These are phyloP conservation scores for Tuber brumale DNA, from an alignment of 495 filamentous ascomycete genomes.

Conservation along the genomic window DNA sequence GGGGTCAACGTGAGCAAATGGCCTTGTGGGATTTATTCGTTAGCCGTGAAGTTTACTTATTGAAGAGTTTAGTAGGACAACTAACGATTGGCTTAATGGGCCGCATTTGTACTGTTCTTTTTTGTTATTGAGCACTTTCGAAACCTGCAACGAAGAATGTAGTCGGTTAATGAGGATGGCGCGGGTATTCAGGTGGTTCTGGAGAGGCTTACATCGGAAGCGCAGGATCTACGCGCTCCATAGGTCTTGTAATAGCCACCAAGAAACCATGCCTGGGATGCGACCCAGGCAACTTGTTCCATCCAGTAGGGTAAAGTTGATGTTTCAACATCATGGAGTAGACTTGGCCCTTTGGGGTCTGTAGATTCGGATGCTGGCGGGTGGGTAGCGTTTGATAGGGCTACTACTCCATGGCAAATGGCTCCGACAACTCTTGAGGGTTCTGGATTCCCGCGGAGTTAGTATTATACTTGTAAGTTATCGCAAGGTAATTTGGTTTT, in stretches of 20 bases:
- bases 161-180: background rate
- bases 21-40: slow-evolving; percentile 7
- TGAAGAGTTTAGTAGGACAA: background rate
- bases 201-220: slow-evolving; percentile 18
- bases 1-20: slow-evolving; percentile 31
- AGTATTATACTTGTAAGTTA: background rate
- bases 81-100: slow-evolving; percentile 12
- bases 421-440: slow-evolving; percentile 28
- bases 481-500: background rate
- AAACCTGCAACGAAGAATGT: slow-evolving; percentile 10
- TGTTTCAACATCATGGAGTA: slow-evolving; percentile 30
- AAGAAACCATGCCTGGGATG: slow-evolving; percentile 32
- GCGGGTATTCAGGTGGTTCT: background rate
- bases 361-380: background rate
- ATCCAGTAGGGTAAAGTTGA: slow-evolving; percentile 36
- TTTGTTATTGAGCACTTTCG: slow-evolving; percentile 14
- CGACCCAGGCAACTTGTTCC: slow-evolving; percentile 30
- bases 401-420: slow-evolving; percentile 32
- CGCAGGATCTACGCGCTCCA: slow-evolving; percentile 18
- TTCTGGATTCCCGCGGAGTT: slow-evolving; percentile 4
- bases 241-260: slow-evolving; percentile 36
- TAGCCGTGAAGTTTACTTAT: background rate
- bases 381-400: slow-evolving; percentile 25
- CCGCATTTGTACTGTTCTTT: slow-evolving; percentile 27
- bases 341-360: slow-evolving; percentile 6